Evolutionary conservation across 192 early-diverging fungal species (phyloP).

Genomic region (Umbelopsis sp.): DNA sequence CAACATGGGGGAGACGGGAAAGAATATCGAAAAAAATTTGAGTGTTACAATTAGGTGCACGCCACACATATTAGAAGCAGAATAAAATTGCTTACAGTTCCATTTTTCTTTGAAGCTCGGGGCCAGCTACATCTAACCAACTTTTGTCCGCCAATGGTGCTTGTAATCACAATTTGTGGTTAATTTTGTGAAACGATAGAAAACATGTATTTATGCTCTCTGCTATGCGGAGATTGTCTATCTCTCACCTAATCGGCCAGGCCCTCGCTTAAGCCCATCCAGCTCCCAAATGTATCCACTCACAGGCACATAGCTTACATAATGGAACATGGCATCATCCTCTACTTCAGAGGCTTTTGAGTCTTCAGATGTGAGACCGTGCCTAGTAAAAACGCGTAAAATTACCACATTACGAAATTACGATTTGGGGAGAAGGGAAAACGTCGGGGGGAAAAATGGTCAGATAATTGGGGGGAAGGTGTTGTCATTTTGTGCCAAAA

Average conservation of each 20-base stretch:
- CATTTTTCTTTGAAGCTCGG: slow-evolving; percentile 27
- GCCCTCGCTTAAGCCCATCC: slow-evolving; percentile 62
- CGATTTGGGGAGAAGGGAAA: not conserved
- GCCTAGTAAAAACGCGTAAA: not conserved
- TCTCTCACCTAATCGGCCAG: slow-evolving; percentile 47
- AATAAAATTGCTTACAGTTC: slow-evolving; percentile 28
- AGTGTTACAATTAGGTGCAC: not conserved
- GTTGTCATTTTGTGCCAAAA: slow-evolving; percentile 16
- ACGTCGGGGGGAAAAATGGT: not conserved
- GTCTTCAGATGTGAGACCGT: not conserved
- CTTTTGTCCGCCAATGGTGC: slow-evolving; percentile 50
- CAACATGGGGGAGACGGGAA: not conserved
- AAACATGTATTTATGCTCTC: not conserved
- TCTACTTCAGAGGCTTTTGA: not conserved
- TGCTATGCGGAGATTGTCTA: not conserved
- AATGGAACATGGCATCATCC: slow-evolving; percentile 18
- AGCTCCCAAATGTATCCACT: slow-evolving; percentile 64
- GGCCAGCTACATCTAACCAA: slow-evolving; percentile 58
- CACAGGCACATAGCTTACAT: slow-evolving; percentile 60
- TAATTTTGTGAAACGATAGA: not conserved
- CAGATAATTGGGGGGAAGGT: not conserved
- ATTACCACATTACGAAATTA: not conserved
- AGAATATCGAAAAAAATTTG: not conserved
- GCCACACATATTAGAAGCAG: not conserved
- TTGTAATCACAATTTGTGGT: slow-evolving; percentile 6